Conservation (phyloP, 2,329 filamentous ascomycete species). For the Cladosporium sp. region DNA sequence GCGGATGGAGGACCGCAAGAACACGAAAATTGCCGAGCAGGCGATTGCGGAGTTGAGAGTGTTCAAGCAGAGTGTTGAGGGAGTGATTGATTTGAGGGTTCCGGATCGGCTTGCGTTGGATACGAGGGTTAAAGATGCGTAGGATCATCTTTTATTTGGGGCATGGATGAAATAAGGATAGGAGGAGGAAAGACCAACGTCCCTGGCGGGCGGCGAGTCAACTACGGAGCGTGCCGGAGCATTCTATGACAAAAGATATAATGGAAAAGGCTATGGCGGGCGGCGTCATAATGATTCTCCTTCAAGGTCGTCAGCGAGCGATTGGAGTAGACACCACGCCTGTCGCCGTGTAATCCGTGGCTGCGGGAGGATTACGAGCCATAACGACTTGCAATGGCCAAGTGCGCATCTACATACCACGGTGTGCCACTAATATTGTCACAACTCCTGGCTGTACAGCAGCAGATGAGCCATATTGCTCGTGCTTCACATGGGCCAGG, state of each 20-base stretch:
- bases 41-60: slow-evolving; percentile 55
- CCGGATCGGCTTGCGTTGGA: slow-evolving; percentile 61
- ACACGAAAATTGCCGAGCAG: slow-evolving; percentile 54
- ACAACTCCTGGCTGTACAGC: too few species aligned
- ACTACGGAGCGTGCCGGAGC: not conserved
- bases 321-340: not conserved
- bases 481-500: not conserved
- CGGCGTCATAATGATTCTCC: not conserved
- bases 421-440: not conserved
- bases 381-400: not conserved
- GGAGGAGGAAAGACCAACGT: not conserved
- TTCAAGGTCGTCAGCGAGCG: not conserved
- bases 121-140: slow-evolving; percentile 51
- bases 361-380: not conserved
- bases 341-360: not conserved
- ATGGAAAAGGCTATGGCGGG: not conserved
- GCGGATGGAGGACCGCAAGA: slow-evolving; percentile 56
- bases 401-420: not conserved
- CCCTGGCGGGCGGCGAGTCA: not conserved
- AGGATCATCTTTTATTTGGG: not conserved
- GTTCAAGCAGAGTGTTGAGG: slow-evolving; percentile 57
- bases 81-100: slow-evolving; percentile 57
- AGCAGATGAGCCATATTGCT: not conserved
- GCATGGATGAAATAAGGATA: not conserved
- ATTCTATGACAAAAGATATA: not conserved